A percentile compares a stretch with the other conserved stretches of the same genome.
Conservation (phyloP, 345 rosid genomes). For the Psidium guajava region DNA sequence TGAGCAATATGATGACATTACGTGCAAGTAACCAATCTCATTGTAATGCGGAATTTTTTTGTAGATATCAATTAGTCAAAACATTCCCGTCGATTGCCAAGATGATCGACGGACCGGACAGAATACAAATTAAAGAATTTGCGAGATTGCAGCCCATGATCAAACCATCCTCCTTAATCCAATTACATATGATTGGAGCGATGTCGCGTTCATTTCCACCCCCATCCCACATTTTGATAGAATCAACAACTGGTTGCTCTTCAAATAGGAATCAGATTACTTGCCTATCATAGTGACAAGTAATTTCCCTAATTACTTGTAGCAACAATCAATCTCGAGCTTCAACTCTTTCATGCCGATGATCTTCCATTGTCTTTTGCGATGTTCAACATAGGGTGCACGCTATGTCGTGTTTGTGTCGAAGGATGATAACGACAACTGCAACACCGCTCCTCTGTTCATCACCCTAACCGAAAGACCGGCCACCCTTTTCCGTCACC, state of each 20-base stretch:
- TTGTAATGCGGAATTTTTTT: not conserved
- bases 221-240: rapidly evolving
- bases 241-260: not conserved
- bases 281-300: not conserved
- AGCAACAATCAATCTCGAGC: not conserved
- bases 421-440: conserved; percentile 9
- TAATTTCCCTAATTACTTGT: too few relatives aligned
- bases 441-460: conserved; percentile 10
- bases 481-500: conserved; percentile 15
- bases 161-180: not conserved
- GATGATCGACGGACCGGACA: not conserved
- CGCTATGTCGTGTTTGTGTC: conserved; percentile 28
- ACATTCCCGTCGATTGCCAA: rapidly evolving
- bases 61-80: not conserved
- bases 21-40: rapidly evolving
- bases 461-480: not conserved
- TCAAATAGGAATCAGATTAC: rapidly evolving
- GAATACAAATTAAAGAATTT: not conserved
- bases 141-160: not conserved
- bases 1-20: not conserved
- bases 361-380: not conserved
- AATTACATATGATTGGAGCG: not conserved
- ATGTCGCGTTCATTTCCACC: rapidly evolving
- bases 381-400: conserved; percentile 20
- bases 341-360: not conserved